Base-by-base conservation (phyloP, 1,284 basidiomycete species). In the Heterobasidion parviporum region DNA sequence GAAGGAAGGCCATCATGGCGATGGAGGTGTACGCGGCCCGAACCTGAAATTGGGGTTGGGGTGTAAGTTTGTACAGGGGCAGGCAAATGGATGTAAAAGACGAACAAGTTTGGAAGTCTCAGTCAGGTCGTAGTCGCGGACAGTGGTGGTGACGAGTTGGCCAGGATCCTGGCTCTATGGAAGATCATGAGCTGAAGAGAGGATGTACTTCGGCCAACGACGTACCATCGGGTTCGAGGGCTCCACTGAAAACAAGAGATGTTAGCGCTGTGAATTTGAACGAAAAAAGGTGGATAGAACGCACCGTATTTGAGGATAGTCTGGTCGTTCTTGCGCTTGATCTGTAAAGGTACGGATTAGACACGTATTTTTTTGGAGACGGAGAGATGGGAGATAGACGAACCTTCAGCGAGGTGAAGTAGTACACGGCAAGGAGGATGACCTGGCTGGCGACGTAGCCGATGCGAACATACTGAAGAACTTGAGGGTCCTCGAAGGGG, bases 291-390 rank as follows among this genome's bases (percentile, higher is more conserved):
- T 18, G 55, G 26, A 26, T n/a, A 35, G 32, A 26, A 76, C 81
- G 54, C 47, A 86, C 85, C 87, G 70, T 96, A 98, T 81, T 98
- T 98, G 65, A 98, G 78, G 41, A 97, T 92, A 2, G 93, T 94
- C 69, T 91, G 81, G 73, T 98, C 96, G 68, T 98, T 98, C 81
- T 94, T 95, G 65, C 81, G 76, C 79, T 93, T 94, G 73, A 98
- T 85, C 91, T 94, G 41, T 36, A 43, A 45, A 47, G 52, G 18
- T 16, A 20, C 52, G 32, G 47, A 7, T 16, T 36, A 16, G 5
- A 33, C 49, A 26, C n/a, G 15, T 7, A 6, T 6, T 4, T 32
- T 46, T 33, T 18, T n/a, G n/a, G 18, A 35, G 9, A 36, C 44
- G 52, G 12, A 16, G 12, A 20, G 18, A 46, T 34, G 52, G 52